These are phyloP conservation scores for Geranomyces variabilis DNA, from an alignment of 192 early-diverging fungal genomes.

Conservation along the genomic window DNA sequence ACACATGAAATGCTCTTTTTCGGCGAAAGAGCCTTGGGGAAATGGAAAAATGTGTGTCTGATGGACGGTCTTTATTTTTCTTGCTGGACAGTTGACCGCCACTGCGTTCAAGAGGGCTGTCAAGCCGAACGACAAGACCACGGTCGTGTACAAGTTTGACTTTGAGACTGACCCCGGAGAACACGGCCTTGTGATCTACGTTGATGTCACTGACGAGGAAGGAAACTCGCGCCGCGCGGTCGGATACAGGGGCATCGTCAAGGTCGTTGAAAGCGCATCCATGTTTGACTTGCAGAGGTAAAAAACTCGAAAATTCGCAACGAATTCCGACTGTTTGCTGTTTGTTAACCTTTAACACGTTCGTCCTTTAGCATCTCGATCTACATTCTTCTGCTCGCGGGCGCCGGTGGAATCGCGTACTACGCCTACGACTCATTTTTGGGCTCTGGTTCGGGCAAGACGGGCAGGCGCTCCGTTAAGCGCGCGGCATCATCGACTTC, in stretches of 20 bases:
- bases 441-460: slow-evolving; percentile 27
- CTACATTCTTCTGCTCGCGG: slow-evolving; percentile 46
- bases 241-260: slow-evolving; percentile 53
- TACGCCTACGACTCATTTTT: slow-evolving; percentile 52
- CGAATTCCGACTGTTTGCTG: slow-evolving; percentile 2
- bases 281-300: slow-evolving; percentile 63
- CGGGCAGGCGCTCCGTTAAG: neutral
- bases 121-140: slow-evolving; percentile 35
- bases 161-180: slow-evolving; percentile 53
- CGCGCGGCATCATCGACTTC: neutral
- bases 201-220: slow-evolving; percentile 46
- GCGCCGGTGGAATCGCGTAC: slow-evolving; percentile 50
- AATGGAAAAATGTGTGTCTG: neutral
- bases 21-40: too few relatives aligned
- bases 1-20: too few relatives aligned
- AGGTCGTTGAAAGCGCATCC: slow-evolving; percentile 54
- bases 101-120: slow-evolving; percentile 40
- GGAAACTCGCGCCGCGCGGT: slow-evolving; percentile 38
- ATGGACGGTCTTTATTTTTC: neutral
- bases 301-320: slow-evolving; percentile 5
- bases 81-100: slow-evolving; percentile 32
- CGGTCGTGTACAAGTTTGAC: slow-evolving; percentile 51
- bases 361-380: slow-evolving; percentile 47
- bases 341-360: neutral
- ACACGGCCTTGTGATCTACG: slow-evolving; percentile 44